Evolutionary conservation across 108 stramenopile species (phyloP), one percentile per base, ranked within the genome.

Genomic region (Fragilaria radians): DNA sequence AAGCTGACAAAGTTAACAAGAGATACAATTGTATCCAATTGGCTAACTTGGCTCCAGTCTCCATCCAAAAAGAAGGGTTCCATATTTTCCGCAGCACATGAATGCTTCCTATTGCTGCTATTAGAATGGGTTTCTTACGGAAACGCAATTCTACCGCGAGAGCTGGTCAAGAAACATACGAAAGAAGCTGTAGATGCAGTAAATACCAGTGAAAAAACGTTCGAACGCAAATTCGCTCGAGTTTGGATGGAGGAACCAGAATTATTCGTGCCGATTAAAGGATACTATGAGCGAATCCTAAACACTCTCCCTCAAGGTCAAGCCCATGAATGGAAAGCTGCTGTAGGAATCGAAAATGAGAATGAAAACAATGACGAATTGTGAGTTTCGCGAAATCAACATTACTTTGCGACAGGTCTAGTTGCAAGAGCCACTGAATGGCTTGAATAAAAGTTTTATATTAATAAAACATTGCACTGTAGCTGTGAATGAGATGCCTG

Each of bases 111-210:
- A 3, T 28, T 55, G 22, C 52, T 92, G 1, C 50, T 92, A 52
- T 82, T 82, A 54, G 85, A 88, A 63, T 92, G 91, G 91, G 62
- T 77, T 18, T 50, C 62, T 46, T 63, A 85, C 27, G 91, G 91
- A 2, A 93, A 93, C 56, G 54, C 76, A 0, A 57, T 93, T 22
- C 61, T 93, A 30, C 79, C 91, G 23, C 73, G 83, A 27, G 91
- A 93, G 67, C 55, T 72, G 26, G 60, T 83, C 18, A 58, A 88
- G 34, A 62, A 69, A 31, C 53, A 83, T 32, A 57, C 68, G 0
- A 72, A 72, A 21, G 72, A 86, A 50, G 73, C 77, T 14, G 63
- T 84, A 11, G 50, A 78, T 28, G 70, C 81, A 5, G 74, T 67
- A 14, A 52, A 76, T 52, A 28, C 67, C 19, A 73, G 63, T 50